Evolutionary conservation across 352 stramenopile species (phyloP), one percentile per base, ranked within the genome.

Genomic region (Phytophthora pluvialis): DNA sequence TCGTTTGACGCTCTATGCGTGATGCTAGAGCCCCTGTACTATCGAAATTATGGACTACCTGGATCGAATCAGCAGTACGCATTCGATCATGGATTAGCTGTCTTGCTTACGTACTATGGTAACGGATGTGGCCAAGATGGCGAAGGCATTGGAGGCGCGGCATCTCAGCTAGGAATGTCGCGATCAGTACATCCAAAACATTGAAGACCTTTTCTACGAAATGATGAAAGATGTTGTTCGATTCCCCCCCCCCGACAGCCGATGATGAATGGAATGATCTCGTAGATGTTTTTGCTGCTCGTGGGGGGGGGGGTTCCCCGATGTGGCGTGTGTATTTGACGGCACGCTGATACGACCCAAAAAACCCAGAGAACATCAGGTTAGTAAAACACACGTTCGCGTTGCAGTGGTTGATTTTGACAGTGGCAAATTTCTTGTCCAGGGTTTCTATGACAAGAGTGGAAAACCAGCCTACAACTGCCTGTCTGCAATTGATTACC

Each of bases 361-460:
- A 38, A n/a, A 48, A 4, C 59, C 33, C 11, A 47, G n/a, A 1
- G 25, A 60, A 6, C 31, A 53, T 12, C 26, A 44, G 49, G 59
- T 67, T 40, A 2, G 9, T 13, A 29, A 31, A 13, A 13, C 4
- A 29, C 31, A 28, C 9, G 9, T 29, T 46, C 16, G 10, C 46
- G 8, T 29, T 42, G 12, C 5, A 10, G 40, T 40, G 1, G 13
- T 40, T 42, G 29, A 0, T 40, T 53, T 36, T 12, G 25, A 2
- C 21, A 21, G 21, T 21, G 43, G 18, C 7, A 18, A 49, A 35
- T 13, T 29, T 36, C 11, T n/a, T 49, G 15, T 35, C 13, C 1
- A 54, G 48, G 58, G 58, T 15, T 66, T 67, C 21, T 67, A 67
- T 25, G 59, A 60, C 33, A 67, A 67, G 28, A 67, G 59, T 32